A percentile compares a stretch with the other conserved stretches of the same genome.
Conservation (phyloP, 2,329 filamentous ascomycete species). For the Botrytis fabae region DNA sequence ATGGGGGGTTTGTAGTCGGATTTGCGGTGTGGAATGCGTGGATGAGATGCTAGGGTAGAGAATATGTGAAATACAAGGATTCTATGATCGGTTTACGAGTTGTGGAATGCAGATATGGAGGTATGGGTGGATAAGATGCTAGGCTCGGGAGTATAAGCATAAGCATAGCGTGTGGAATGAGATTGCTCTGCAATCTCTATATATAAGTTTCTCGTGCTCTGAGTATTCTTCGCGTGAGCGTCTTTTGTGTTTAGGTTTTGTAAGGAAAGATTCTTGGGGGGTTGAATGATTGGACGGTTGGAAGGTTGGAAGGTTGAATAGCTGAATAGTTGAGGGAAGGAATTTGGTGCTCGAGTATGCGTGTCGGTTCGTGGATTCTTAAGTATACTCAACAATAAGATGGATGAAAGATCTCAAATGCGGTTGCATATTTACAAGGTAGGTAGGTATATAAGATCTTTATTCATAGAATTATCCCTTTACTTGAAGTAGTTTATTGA, state of each 20-base stretch:
- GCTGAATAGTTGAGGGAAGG: not conserved
- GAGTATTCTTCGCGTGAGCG: not conserved
- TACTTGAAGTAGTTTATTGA: not conserved
- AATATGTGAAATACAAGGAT: not conserved
- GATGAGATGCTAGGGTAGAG: not conserved
- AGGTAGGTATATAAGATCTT: not conserved
- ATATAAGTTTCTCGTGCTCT: not conserved
- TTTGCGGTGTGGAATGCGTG: not conserved
- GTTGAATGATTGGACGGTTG: not conserved
- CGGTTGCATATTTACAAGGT: too few relatives aligned
- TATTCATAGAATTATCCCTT: not conserved
- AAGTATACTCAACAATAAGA: not conserved
- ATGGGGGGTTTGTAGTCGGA: not conserved
- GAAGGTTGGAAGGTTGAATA: not conserved
- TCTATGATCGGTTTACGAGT: too few relatives aligned
- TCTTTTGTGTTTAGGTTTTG: not conserved
- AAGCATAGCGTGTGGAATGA: not conserved
- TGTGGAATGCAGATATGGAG: too few relatives aligned
- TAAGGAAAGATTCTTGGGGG: not conserved
- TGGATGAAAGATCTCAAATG: not conserved
- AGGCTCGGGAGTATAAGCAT: not conserved
- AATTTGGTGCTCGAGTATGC: not conserved
- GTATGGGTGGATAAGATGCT: not conserved
- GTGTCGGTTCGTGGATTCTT: not conserved
- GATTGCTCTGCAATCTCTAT: not conserved